phyloP scores from a whole-genome alignment of 2,329 filamentous ascomycete genomes.

The Fusarium piperis region DNA sequence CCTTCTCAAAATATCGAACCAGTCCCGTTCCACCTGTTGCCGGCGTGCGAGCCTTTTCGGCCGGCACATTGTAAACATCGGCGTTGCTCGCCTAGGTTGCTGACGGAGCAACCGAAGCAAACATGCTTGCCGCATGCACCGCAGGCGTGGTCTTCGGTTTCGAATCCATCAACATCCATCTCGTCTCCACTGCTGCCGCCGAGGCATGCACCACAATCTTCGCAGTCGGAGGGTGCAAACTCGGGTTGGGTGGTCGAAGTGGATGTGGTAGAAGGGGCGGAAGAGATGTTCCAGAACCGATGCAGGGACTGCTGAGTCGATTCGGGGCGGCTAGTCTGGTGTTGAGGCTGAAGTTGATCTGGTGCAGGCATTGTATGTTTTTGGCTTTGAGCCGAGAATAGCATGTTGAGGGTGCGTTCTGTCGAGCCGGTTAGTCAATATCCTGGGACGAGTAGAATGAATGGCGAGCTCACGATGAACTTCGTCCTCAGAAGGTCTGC shows the following conservation, averaged over 20 bases:
- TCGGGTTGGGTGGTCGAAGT: slow-evolving; percentile 32
- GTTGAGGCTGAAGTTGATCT: slow-evolving; percentile 17
- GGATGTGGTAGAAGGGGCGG: slow-evolving; percentile 44
- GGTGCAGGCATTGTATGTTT: slow-evolving; percentile 6
- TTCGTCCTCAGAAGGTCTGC: slow-evolving; percentile 64
- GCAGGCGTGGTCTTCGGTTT: slow-evolving; percentile 51
- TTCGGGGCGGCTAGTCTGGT: slow-evolving; percentile 9
- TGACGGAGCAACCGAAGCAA: slow-evolving; percentile 68
- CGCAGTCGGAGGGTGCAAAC: slow-evolving; percentile 54
- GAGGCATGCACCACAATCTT: slow-evolving; percentile 60
- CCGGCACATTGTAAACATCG: slow-evolving; percentile 64
- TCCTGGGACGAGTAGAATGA: not conserved
- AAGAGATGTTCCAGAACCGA: slow-evolving; percentile 68
- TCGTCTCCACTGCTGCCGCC: slow-evolving; percentile 35
- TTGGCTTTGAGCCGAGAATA: slow-evolving; percentile 65
- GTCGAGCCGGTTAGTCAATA: slow-evolving; percentile 25
- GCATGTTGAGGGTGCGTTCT: slow-evolving; percentile 67
- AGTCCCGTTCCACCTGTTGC: slow-evolving; percentile 29
- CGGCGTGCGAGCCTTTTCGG: slow-evolving; percentile 38
- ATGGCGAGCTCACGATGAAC: slow-evolving; percentile 61
- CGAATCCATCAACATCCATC: slow-evolving; percentile 53
- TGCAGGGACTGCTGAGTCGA: slow-evolving; percentile 63
- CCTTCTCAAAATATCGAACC: slow-evolving; percentile 35
- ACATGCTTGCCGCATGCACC: slow-evolving; percentile 64
- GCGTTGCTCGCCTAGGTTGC: slow-evolving; percentile 64